These are phyloP conservation scores for Babesia ovis DNA, from an alignment of 169 alveolate genomes.

Conservation along the genomic window DNA sequence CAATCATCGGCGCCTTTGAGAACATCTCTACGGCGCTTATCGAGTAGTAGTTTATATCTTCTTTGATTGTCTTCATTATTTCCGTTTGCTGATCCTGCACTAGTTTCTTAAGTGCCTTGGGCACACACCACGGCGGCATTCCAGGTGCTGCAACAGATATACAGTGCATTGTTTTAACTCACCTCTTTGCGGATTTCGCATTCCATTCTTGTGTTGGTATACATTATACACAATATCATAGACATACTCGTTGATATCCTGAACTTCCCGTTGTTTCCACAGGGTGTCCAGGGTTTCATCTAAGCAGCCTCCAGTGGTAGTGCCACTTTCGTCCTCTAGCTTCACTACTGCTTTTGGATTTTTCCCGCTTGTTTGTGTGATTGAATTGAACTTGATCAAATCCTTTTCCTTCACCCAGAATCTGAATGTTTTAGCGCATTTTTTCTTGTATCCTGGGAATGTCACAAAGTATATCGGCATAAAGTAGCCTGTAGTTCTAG, in stretches of 20 bases:
- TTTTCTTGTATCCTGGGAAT: slow-evolving; percentile 66
- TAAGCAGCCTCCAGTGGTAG: background rate
- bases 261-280: slow-evolving; percentile 45
- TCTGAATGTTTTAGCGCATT: slow-evolving; percentile 56
- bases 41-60: slow-evolving; percentile 7
- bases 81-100: slow-evolving; percentile 23
- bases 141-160: background rate
- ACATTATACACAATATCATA: slow-evolving; percentile 41
- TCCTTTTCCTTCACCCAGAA: slow-evolving; percentile 72
- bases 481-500: slow-evolving; percentile 5
- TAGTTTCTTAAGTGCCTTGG: slow-evolving; percentile 11
- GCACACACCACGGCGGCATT: slow-evolving; percentile 52
- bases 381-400: slow-evolving; percentile 46
- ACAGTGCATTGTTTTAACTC: too few species aligned
- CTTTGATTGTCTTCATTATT: background rate
- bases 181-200: slow-evolving; percentile 1
- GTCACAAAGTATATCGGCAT: slow-evolving; percentile 63
- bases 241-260: slow-evolving; percentile 57
- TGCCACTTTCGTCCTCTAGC: background rate
- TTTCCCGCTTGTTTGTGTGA: background rate
- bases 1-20: slow-evolving; percentile 21
- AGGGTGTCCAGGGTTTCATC: slow-evolving; percentile 4
- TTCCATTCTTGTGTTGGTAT: background rate
- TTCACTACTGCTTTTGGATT: background rate
- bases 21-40: slow-evolving; percentile 1